Percentiles rank a stretch among this genome's conserved stretches.
Evolutionary conservation across 2,329 filamentous ascomycete species (phyloP).

Genomic region (Paracamarosporium sp.): DNA sequence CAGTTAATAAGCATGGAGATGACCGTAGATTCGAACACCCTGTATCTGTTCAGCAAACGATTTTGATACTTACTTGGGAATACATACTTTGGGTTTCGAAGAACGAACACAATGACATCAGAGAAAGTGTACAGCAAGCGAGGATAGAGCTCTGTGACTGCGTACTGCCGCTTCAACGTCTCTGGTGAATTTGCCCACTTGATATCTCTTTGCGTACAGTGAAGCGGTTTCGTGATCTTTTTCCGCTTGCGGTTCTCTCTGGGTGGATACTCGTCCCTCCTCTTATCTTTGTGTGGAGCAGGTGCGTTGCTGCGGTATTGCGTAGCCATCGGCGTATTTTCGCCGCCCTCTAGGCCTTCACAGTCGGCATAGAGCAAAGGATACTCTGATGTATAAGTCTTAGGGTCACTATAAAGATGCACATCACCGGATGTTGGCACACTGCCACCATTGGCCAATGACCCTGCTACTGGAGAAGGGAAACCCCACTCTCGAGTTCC

Average conservation of each 20-base stretch:
- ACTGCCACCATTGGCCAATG: slow-evolving; percentile 1
- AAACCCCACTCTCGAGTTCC: slow-evolving; percentile 5
- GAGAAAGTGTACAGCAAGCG: slow-evolving; percentile 52
- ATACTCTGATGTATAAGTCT: slow-evolving; percentile 43
- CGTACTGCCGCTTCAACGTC: slow-evolving; percentile 41
- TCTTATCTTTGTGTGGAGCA: slow-evolving; percentile 58
- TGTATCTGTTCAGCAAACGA: neutral
- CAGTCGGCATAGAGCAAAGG: slow-evolving; percentile 61
- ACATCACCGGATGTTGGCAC: slow-evolving; percentile 28
- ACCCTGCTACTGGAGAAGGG: slow-evolving; percentile 26
- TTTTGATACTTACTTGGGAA: neutral
- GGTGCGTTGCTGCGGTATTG: neutral
- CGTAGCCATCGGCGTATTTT: slow-evolving; percentile 27
- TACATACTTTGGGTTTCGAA: slow-evolving; percentile 43
- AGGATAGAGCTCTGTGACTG: slow-evolving; percentile 49
- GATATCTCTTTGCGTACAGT: slow-evolving; percentile 8
- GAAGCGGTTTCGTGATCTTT: neutral
- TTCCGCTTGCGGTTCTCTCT: neutral
- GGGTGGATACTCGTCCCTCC: slow-evolving; percentile 31
- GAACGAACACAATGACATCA: slow-evolving; percentile 51
- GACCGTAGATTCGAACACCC: slow-evolving; percentile 51
- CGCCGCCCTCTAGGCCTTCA: slow-evolving; percentile 60
- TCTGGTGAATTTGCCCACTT: slow-evolving; percentile 19
- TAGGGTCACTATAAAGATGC: slow-evolving; percentile 59
- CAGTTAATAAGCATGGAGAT: slow-evolving; percentile 56